Evolutionary conservation across 1,284 basidiomycete genomes (phyloP).

Genomic region (Boletus semigastroideus): DNA sequence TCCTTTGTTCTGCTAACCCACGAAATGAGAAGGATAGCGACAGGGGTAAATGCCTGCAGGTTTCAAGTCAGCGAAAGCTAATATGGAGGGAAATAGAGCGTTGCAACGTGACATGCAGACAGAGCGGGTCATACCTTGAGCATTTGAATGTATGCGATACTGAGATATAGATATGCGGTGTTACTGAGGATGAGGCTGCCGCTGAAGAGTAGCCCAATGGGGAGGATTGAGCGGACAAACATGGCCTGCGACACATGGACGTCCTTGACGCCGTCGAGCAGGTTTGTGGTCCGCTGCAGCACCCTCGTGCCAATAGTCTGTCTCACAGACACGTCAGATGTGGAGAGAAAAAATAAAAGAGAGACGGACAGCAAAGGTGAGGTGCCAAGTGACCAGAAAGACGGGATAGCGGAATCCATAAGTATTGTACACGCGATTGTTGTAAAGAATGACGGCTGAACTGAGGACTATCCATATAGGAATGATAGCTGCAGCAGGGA

Average conservation of each 20-base stretch:
- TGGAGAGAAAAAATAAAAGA: neutral
- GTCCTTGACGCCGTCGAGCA: conserved; percentile 89
- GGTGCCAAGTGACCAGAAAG: conserved; percentile 87
- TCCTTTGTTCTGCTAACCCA: conserved; percentile 90
- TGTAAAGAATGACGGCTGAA: conserved; percentile 94
- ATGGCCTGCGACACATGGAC: conserved; percentile 82
- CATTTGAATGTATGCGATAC: conserved; percentile 96
- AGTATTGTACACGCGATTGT: conserved; percentile 88
- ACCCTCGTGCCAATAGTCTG: conserved; percentile 89
- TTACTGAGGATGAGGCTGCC: conserved; percentile 92
- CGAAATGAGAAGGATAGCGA: conserved; percentile 93
- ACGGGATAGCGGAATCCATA: conserved; percentile 85
- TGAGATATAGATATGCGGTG: conserved; percentile 91
- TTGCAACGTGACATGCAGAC: neutral
- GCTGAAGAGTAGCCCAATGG: conserved; percentile 91
- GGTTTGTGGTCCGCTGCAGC: conserved; percentile 82
- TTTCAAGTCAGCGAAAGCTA: conserved; percentile 6
- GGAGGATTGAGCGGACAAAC: conserved; percentile 87
- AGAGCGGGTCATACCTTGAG: conserved; percentile 66
- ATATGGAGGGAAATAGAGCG: neutral
- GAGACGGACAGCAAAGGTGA: conserved; percentile 73
- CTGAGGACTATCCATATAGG: conserved; percentile 90
- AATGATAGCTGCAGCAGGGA: conserved; percentile 70
- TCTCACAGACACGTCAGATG: conserved; percentile 1
- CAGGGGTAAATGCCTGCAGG: conserved; percentile 88